Percentiles rank a stretch among this genome's conserved stretches.
Evolutionary conservation across 345 rosid genomes (phyloP).

Genomic region (Corchorus capsularis): DNA sequence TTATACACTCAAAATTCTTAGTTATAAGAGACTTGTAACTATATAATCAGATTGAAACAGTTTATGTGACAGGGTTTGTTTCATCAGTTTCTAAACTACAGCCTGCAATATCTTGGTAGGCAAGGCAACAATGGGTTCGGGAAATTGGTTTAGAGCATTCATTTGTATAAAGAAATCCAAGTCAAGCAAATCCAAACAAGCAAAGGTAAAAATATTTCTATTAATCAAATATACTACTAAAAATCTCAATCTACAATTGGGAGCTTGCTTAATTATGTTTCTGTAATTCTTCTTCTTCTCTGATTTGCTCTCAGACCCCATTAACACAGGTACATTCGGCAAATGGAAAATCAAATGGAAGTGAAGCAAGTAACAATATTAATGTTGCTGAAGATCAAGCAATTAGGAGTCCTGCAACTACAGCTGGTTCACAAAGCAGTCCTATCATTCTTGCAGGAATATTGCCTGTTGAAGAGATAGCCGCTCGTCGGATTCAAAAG

Average conservation of each 20-base stretch:
- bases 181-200: slow-evolving; percentile 40
- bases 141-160: slow-evolving; percentile 53
- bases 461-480: slow-evolving; percentile 32
- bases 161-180: slow-evolving; percentile 43
- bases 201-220: slow-evolving; percentile 37
- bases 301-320: background rate
- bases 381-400: slow-evolving; percentile 19
- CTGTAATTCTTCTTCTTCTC: background rate
- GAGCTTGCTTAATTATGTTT: background rate
- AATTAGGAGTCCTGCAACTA: slow-evolving; percentile 22
- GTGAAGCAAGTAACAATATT: slow-evolving; percentile 19
- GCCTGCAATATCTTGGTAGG: background rate
- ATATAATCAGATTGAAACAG: background rate
- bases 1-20: background rate
- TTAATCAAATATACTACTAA: too few relatives aligned
- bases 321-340: slow-evolving; percentile 42
- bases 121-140: slow-evolving; percentile 49
- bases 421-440: slow-evolving; percentile 7
- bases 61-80: background rate
- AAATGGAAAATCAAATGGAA: slow-evolving; percentile 42
- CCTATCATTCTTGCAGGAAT: slow-evolving; percentile 2
- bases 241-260: background rate
- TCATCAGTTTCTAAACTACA: background rate
- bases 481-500: slow-evolving; percentile 63
- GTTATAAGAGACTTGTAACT: too few relatives aligned